Evolutionary conservation across 1,139 yeast species (phyloP), one percentile per base, ranked within the genome.

Genomic region (Casaregolazyma lundiana): DNA sequence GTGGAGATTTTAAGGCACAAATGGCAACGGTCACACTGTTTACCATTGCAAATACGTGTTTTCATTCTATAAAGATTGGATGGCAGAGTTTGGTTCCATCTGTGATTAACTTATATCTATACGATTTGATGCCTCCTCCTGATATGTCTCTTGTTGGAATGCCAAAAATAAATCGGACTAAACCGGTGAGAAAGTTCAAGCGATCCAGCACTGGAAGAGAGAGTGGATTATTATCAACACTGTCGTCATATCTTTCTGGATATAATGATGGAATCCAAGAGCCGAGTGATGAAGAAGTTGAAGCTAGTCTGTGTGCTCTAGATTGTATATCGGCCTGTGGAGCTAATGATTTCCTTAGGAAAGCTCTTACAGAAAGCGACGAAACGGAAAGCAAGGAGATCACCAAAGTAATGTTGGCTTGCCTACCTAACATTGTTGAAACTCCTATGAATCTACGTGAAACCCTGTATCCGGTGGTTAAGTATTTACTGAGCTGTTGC

Each of bases 241-340:
- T 94, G 56, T 89, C 97, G 0, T 88, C 96, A 0, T 90, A 89
- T 59, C 75, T 94, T 64, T 86, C 94, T 55, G 94, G 97, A 13
- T 80, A 84, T 50, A 73, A 84, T 0, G 97, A 89, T 56, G 95
- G 86, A 35, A 82, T 87, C 2, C 84, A 86, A 6, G 97, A 90
- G 62, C 98, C 98, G 3, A 78, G 94, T 1, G 95, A 85, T 49
- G 95, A 85, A 57, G 97, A 90, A 58, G 82, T 94, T 43, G 96
- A 89, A 52, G 77, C 88, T 1, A 85, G 97, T 0, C 66, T 84
- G 19, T 82, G 89, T 4, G 84, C 96, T 0, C 69, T 84, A 48
- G 96, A 90, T 55, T 90, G 97, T 61, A 73, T 89, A 45, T 78
- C 77, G 47, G 78, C 89, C 0, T 77, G 90, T 51, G 76, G 76